Conservation (phyloP, 148 eudicot genomes). For the Silene conica region DNA sequence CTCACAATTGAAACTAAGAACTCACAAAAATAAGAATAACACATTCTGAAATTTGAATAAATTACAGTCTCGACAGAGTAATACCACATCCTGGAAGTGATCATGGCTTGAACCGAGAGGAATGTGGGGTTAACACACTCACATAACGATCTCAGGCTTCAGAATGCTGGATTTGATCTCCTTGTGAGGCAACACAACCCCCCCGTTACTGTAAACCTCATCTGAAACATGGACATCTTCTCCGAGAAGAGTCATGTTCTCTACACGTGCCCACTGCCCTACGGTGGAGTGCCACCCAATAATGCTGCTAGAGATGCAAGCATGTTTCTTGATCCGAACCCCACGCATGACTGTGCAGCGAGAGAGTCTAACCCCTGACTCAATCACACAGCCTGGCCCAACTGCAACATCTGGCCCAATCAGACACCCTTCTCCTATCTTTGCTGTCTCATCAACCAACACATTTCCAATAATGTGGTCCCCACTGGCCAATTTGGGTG, state of each 20-base stretch:
- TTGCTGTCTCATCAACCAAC: conserved; percentile 70
- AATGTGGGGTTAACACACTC: conserved; percentile 17
- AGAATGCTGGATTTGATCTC: conserved; percentile 83
- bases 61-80: conserved; percentile 22
- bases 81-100: neutral
- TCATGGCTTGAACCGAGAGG: too few relatives aligned
- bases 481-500: conserved; percentile 58
- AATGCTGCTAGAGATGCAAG: conserved; percentile 75
- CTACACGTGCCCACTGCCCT: conserved; percentile 87
- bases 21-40: neutral
- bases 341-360: conserved; percentile 92
- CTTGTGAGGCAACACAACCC: conserved; percentile 86
- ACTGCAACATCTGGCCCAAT: conserved; percentile 96
- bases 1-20: neutral
- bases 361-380: conserved; percentile 82
- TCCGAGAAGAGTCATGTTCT: conserved; percentile 87
- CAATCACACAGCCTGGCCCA: conserved; percentile 90
- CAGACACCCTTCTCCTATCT: conserved; percentile 85
- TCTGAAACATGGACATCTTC: conserved; percentile 89
- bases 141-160: conserved; percentile 97
- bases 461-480: conserved; percentile 72
- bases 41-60: conserved; percentile 10
- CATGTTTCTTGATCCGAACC: conserved; percentile 72
- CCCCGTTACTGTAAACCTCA: conserved; percentile 83
- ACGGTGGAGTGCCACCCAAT: conserved; percentile 95